phyloP scores from a whole-genome alignment of 2,329 filamentous ascomycete species.

The Colletotrichum australisinense region DNA sequence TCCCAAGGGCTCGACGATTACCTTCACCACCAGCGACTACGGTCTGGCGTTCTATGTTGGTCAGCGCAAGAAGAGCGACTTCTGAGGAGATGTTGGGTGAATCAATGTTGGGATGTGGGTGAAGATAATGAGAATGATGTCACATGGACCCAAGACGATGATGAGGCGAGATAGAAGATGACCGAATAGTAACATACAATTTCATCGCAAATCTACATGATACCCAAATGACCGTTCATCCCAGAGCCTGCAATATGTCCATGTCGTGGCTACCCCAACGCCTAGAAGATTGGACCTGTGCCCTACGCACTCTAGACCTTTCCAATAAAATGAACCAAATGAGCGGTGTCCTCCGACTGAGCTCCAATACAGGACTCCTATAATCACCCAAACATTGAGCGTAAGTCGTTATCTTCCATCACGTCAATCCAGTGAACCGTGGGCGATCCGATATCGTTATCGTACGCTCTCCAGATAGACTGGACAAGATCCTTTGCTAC shows the following conservation, averaged over 20 bases:
- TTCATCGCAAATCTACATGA: not conserved
- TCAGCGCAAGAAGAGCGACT: conserved; percentile 49
- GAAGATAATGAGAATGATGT: not conserved
- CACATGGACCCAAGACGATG: too few species aligned
- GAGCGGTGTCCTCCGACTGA: not conserved
- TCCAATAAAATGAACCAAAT: not conserved
- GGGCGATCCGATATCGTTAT: conserved; percentile 47
- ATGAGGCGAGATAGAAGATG: not conserved
- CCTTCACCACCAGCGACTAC: conserved; percentile 71
- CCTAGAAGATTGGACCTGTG: not conserved
- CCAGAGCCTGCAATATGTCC: not conserved
- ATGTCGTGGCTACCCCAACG: not conserved
- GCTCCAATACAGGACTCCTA: too few species aligned
- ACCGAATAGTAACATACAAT: not conserved
- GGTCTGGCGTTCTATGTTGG: conserved; percentile 70
- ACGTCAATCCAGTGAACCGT: conserved; percentile 56
- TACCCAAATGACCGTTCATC: not conserved
- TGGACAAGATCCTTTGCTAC: conserved; percentile 55
- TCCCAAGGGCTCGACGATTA: conserved; percentile 73
- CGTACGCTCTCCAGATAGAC: conserved; percentile 55
- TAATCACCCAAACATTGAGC: conserved; percentile 47
- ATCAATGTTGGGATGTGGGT: fast-evolving
- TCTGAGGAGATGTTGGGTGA: conserved; percentile 31
- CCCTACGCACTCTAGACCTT: not conserved
- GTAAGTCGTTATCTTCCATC: conserved; percentile 49